Percentiles rank a stretch among this genome's conserved stretches.
Conservation (phyloP, 192 early-diverging fungal genomes). For the Linnemannia exigua region DNA sequence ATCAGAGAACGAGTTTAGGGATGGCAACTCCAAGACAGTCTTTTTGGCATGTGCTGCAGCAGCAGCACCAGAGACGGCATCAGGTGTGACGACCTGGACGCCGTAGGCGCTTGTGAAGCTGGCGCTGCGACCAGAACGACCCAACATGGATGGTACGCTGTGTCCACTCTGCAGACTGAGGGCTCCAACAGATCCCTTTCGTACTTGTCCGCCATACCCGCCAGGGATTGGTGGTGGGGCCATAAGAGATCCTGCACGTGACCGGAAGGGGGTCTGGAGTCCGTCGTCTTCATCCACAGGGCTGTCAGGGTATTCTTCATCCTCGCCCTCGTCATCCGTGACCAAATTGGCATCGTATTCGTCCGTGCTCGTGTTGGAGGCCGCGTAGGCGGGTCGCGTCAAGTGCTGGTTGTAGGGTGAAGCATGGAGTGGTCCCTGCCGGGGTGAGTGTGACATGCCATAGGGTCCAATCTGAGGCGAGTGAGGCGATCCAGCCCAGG, state of each 20-base stretch:
- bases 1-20: constrained; percentile 50
- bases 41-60: constrained; percentile 15
- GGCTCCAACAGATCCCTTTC: constrained; percentile 33
- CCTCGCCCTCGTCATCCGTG: constrained; percentile 53
- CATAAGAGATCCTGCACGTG: constrained; percentile 48
- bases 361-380: constrained; percentile 49
- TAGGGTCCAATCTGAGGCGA: constrained; percentile 43
- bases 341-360: constrained; percentile 50
- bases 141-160: neutral
- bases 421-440: constrained; percentile 36
- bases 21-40: constrained; percentile 40
- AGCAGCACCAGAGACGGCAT: neutral
- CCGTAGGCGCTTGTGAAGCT: constrained; percentile 52
- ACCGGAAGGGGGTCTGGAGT: constrained; percentile 31
- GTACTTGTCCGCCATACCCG: constrained; percentile 9
- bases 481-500: constrained; percentile 31
- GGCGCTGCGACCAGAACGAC: constrained; percentile 37
- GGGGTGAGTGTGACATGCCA: constrained; percentile 11
- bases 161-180: constrained; percentile 19
- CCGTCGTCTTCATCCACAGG: constrained; percentile 49
- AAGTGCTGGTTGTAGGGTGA: constrained; percentile 40
- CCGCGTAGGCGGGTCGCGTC: constrained; percentile 19
- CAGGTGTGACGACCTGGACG: constrained; percentile 26
- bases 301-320: constrained; percentile 51
- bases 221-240: constrained; percentile 14